Conservation (phyloP, 2,329 filamentous ascomycete genomes). For the Diaporthe batatas region DNA sequence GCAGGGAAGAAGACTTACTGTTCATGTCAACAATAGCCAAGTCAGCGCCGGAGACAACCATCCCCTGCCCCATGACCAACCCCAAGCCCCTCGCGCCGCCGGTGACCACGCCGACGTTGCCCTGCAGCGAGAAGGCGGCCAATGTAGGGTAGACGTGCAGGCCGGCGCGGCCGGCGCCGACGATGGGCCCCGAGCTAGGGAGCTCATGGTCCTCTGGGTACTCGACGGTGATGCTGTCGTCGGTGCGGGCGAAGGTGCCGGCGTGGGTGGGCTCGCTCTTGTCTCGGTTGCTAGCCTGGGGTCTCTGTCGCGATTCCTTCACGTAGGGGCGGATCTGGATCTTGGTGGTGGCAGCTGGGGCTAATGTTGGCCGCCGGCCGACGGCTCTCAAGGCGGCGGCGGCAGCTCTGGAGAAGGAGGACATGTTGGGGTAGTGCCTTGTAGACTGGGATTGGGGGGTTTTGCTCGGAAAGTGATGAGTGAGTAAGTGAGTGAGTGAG, state of each 20-base stretch:
- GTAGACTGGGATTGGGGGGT: neutral
- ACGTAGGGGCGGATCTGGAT: slow-evolving; percentile 44
- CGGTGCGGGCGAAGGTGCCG: slow-evolving; percentile 83
- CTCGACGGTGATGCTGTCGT: slow-evolving; percentile 81
- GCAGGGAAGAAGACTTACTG: slow-evolving; percentile 65
- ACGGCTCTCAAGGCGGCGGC: slow-evolving; percentile 28
- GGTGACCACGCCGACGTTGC: slow-evolving; percentile 86
- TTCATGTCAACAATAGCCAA: slow-evolving; percentile 95
- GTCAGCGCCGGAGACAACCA: slow-evolving; percentile 89
- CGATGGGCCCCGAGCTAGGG: slow-evolving; percentile 77
- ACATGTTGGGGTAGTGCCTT: slow-evolving; percentile 17
- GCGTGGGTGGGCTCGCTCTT: slow-evolving; percentile 51
- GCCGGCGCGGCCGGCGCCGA: slow-evolving; percentile 75
- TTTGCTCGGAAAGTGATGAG: neutral
- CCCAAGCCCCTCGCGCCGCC: slow-evolving; percentile 91
- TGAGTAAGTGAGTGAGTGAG: too few species aligned
- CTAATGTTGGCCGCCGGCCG: slow-evolving; percentile 7
- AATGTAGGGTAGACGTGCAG: slow-evolving; percentile 88
- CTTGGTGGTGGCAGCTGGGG: neutral
- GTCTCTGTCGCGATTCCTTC: slow-evolving; percentile 47
- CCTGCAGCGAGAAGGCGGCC: slow-evolving; percentile 87
- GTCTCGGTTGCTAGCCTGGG: slow-evolving; percentile 47
- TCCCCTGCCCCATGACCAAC: slow-evolving; percentile 91
- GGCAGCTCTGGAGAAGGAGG: slow-evolving; percentile 33
- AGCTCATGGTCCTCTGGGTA: slow-evolving; percentile 82